Conservation (phyloP, 1,139 yeast species). For the Taphrina sp. region DNA sequence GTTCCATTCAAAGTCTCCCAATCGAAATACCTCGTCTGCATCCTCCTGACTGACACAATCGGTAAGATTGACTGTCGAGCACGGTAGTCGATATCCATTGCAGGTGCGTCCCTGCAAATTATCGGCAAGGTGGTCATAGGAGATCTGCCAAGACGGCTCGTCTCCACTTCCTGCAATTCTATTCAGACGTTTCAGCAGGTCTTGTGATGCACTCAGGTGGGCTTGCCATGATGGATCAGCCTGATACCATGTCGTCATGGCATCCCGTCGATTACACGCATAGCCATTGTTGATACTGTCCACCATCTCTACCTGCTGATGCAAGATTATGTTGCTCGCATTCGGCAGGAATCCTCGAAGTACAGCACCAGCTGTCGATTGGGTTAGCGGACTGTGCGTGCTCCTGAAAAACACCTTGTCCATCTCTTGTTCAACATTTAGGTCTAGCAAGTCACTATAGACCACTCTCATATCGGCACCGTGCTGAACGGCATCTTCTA, state of each 20-base stretch:
- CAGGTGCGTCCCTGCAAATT: conserved; percentile 47
- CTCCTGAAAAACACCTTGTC: conserved; percentile 44
- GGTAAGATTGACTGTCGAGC: conserved; percentile 40
- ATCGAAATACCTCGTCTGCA: conserved; percentile 46
- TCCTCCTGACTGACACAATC: conserved; percentile 41
- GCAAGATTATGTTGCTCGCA: too few relatives aligned
- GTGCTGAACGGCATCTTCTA: conserved; percentile 45
- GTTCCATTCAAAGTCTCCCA: conserved; percentile 49
- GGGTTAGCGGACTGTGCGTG: conserved; percentile 46
- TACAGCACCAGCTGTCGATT: conserved; percentile 46
- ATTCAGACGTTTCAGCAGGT: too few relatives aligned
- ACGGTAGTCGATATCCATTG: conserved; percentile 44
- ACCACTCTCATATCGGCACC: conserved; percentile 46
- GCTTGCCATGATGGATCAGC: too few relatives aligned
- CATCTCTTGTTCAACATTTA: conserved; percentile 39
- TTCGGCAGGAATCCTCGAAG: conserved; percentile 46
- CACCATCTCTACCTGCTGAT: too few relatives aligned
- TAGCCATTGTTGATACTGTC: too few relatives aligned
- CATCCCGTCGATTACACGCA: too few relatives aligned
- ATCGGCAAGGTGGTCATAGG: conserved; percentile 48
- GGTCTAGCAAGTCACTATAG: conserved; percentile 41
- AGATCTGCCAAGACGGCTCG: conserved; percentile 42
- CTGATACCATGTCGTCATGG: too few relatives aligned
- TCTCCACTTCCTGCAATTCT: too few relatives aligned
- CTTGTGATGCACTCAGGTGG: too few relatives aligned